These are phyloP conservation scores for Aurinia saxatilis DNA, from an alignment of 345 rosid species.

Conservation along the genomic window DNA sequence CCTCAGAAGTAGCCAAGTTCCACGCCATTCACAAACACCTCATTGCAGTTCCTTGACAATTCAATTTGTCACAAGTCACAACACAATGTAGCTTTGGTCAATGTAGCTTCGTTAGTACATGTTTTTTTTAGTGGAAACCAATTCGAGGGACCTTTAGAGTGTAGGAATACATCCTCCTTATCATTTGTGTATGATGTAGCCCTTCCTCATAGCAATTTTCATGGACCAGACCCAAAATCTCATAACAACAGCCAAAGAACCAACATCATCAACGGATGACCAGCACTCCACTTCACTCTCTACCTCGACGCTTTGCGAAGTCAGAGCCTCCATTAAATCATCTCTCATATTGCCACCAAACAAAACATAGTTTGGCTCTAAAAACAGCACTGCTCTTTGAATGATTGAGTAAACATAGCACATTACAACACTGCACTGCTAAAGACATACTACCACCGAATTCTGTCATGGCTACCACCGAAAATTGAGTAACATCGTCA, in stretches of 20 bases:
- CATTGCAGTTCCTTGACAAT: slow-evolving; percentile 90
- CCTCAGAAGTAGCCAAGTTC: slow-evolving; percentile 50
- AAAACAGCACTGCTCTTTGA: slow-evolving; percentile 57
- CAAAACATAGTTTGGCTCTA: slow-evolving; percentile 65
- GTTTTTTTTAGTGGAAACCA: too few species aligned
- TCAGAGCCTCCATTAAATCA: slow-evolving; percentile 51
- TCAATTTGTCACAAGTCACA: slow-evolving; percentile 45
- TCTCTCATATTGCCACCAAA: slow-evolving; percentile 51
- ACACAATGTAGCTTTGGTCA: slow-evolving; percentile 13
- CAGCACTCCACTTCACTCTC: slow-evolving; percentile 75
- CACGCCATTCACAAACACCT: slow-evolving; percentile 69
- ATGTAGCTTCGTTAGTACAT: too few species aligned
- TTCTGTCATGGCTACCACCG: too few species aligned
- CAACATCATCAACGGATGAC: slow-evolving; percentile 91
- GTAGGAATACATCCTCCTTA: too few species aligned
- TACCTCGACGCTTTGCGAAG: slow-evolving; percentile 28
- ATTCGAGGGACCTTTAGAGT: too few species aligned
- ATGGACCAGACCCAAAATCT: too few species aligned
- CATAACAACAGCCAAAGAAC: slow-evolving; percentile 76
- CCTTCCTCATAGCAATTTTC: too few species aligned
- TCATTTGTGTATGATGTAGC: too few species aligned
- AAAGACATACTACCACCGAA: too few species aligned
- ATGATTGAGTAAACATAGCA: too few species aligned
- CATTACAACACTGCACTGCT: too few species aligned
- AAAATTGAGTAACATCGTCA: too few species aligned